Conservation (phyloP, 495 filamentous ascomycete species). For the Neurospora sublineolata region DNA sequence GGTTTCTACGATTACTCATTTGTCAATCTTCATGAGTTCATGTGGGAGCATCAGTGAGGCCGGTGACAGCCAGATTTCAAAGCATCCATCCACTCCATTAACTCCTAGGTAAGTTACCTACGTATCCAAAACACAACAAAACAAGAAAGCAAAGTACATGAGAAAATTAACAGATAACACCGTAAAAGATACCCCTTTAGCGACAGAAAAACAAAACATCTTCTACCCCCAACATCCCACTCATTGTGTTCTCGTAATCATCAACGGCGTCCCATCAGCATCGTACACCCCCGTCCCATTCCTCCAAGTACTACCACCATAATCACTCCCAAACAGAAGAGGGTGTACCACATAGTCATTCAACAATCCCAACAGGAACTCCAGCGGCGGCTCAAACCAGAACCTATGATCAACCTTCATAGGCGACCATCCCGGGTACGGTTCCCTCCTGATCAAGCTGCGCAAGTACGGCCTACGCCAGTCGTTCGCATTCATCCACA, state of each 20-base stretch:
- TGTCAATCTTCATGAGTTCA: background rate
- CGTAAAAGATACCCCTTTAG: background rate
- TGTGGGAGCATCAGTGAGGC: background rate
- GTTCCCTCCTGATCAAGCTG: conserved; percentile 1
- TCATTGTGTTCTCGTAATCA: background rate
- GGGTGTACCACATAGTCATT: background rate
- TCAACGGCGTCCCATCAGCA: background rate
- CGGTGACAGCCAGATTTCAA: background rate
- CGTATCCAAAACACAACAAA: background rate
- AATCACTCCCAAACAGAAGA: background rate
- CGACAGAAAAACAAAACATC: background rate
- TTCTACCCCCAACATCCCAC: background rate
- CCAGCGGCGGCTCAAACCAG: background rate
- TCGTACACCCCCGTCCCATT: background rate
- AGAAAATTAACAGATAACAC: background rate
- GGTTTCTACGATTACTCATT: background rate
- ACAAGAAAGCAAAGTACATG: background rate
- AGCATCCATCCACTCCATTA: background rate
- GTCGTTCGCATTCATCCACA: conserved; percentile 11
- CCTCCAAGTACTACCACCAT: background rate
- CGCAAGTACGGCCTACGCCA: conserved; percentile 8
- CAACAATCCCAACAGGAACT: background rate
- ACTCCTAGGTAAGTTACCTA: background rate
- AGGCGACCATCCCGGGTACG: conserved; percentile 9
- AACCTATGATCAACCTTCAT: conserved; percentile 6